A percentile compares a stretch with the other conserved stretches of the same genome.
Conservation (phyloP, 2,329 filamentous ascomycete species). For the Lasiodiplodia gonubiensis region DNA sequence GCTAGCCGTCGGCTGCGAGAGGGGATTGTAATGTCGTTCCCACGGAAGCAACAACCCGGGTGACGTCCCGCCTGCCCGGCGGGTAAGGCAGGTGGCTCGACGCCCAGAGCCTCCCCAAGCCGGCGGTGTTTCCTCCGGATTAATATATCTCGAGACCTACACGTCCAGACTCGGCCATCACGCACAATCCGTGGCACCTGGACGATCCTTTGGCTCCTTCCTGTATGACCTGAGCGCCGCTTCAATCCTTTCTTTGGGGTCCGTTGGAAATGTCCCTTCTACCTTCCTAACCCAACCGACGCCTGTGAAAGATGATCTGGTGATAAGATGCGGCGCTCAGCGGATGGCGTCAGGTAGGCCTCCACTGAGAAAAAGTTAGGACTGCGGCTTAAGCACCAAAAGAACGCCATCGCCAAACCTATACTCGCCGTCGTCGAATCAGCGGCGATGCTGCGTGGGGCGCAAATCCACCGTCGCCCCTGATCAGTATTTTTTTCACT, state of each 20-base stretch:
- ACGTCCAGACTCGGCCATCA: not conserved
- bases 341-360: not conserved
- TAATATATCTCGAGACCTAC: not conserved
- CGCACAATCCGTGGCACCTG: not conserved
- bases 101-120: slow-evolving; percentile 5
- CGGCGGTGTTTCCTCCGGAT: not conserved
- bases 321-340: not conserved
- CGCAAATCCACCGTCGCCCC: not conserved
- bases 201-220: not conserved
- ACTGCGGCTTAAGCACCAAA: not conserved
- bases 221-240: not conserved
- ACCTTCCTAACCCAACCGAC: slow-evolving; percentile 21
- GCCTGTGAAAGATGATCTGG: not conserved
- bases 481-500: not conserved
- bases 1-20: too few relatives aligned
- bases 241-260: not conserved
- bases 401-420: not conserved
- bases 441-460: not conserved
- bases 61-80: slow-evolving; percentile 3
- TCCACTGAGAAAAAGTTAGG: not conserved
- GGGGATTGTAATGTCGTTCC: too few relatives aligned
- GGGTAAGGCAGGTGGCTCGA: not conserved
- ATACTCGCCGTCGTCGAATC: not conserved
- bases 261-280: not conserved
- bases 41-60: not conserved